Conservation (phyloP, 2,329 filamentous ascomycete species). For the Aspergillus pseudotamarii region DNA sequence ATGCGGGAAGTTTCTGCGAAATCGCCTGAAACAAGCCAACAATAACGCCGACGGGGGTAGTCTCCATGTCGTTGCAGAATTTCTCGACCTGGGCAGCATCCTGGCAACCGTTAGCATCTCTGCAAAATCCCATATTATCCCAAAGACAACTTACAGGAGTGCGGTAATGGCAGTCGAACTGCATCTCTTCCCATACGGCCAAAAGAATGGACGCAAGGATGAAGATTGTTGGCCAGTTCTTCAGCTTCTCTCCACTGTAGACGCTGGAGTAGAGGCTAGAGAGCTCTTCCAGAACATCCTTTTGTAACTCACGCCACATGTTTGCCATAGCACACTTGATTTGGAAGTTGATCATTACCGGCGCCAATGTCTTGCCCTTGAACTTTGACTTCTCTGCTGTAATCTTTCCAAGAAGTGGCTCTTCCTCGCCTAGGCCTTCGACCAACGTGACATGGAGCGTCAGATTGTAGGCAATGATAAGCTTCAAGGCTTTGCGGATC, state of each 20-base stretch:
- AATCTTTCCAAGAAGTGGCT: constrained; percentile 77
- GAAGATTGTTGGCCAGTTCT: constrained; percentile 99
- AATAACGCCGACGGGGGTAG: constrained; percentile 91
- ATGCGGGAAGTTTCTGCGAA: constrained; percentile 89
- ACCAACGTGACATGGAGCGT: constrained; percentile 94
- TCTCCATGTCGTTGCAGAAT: constrained; percentile 97
- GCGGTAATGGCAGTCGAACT: constrained; percentile 97
- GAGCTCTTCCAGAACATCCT: constrained; percentile 92
- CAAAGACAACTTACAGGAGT: constrained; percentile 57
- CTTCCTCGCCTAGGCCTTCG: constrained; percentile 82
- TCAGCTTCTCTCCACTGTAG: constrained; percentile 94
- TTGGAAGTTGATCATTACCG: constrained; percentile 99
- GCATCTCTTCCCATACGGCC: constrained; percentile 97
- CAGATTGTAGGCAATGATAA: constrained; percentile 93
- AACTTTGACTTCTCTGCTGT: constrained; percentile 84
- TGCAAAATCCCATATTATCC: background rate
- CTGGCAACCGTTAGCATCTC: constrained; percentile 26
- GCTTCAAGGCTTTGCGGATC: constrained; percentile 92
- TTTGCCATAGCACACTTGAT: constrained; percentile 96
- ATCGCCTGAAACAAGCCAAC: constrained; percentile 97
- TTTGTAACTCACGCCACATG: constrained; percentile 97
- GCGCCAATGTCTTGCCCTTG: constrained; percentile 85
- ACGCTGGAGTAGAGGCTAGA: constrained; percentile 94
- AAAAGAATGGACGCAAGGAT: constrained; percentile 92
- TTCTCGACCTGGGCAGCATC: constrained; percentile 84